Evolutionary conservation across 2,329 filamentous ascomycete species (phyloP).

Genomic region (Fusarium sp.): DNA sequence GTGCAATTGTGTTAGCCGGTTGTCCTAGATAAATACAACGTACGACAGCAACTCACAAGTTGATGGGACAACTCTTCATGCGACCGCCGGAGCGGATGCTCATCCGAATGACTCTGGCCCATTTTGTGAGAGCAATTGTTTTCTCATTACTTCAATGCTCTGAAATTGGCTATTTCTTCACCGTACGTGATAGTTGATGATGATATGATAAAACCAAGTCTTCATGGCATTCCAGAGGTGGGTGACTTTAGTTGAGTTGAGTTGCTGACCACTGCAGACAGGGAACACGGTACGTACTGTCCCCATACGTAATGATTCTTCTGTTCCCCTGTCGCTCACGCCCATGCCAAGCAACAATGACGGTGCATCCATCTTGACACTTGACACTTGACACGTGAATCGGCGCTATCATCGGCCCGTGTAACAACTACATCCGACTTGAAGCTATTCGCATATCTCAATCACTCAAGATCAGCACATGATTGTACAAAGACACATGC

Average conservation of each 20-base stretch:
- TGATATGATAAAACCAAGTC: slow-evolving; percentile 29
- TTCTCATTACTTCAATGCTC: slow-evolving; percentile 40
- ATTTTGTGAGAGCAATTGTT: slow-evolving; percentile 51
- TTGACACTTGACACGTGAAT: slow-evolving; percentile 17
- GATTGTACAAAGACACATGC: too few relatives aligned
- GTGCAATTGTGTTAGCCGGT: slow-evolving; percentile 17
- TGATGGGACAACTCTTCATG: slow-evolving; percentile 63
- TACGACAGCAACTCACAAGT: slow-evolving; percentile 56
- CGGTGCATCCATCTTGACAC: background rate
- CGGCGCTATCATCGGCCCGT: slow-evolving; percentile 16
- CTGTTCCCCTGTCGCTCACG: slow-evolving; percentile 19
- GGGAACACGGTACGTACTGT: slow-evolving; percentile 7
- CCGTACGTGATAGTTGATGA: slow-evolving; percentile 5
- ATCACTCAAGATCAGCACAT: background rate
- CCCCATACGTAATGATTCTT: slow-evolving; percentile 37
- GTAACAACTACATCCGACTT: background rate
- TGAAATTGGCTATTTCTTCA: background rate
- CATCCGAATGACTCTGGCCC: slow-evolving; percentile 64
- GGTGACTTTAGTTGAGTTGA: slow-evolving; percentile 11
- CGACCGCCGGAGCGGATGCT: slow-evolving; percentile 57
- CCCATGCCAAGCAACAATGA: slow-evolving; percentile 12
- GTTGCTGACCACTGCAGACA: slow-evolving; percentile 38
- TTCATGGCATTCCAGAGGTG: slow-evolving; percentile 40
- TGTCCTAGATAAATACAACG: slow-evolving; percentile 1
- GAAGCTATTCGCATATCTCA: slow-evolving; percentile 31